Evolutionary conservation across 2,329 filamentous ascomycete species (phyloP), one percentile per base, ranked within the genome.

Genomic region (Periconia macrospinosa): DNA sequence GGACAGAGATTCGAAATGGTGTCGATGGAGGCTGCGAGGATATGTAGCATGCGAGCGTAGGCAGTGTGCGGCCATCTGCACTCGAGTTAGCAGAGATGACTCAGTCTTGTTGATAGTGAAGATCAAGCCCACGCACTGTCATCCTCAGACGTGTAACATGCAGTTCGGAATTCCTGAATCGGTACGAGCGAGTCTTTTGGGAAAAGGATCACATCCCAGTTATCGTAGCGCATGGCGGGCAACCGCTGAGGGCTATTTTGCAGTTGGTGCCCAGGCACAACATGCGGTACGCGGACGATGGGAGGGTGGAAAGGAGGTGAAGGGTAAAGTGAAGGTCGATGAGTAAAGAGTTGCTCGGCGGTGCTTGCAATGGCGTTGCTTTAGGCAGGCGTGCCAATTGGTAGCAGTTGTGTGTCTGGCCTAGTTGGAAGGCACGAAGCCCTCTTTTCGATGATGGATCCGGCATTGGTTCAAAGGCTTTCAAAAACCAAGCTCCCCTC

Each of bases 191-290:
- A 86, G 56, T 83, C 81, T 52, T 58, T 65, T 0, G 90, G 87
- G 70, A 95, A 95, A 56, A 95, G 79, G 42, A 95, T 83, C 51
- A 94, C 83, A 66, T 96, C 91, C 91, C 91, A 95, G 66, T 91
- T 86, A 63, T 91, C 84, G 79, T 89, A 95, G 54, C 91, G 86
- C 91, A 96, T 95, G 57, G 63, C 80, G 73, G 64, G 57, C 54
- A 53, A 57, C 43, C 57, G 55, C 45, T 54, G 49, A 47, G 50
- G 56, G 52, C 52, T 48, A 44, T 53, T 50, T 56, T 56, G 56
- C 59, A 60, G 53, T 54, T 52, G 54, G 57, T 55, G 59, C 56
- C 55, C 59, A 54, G 45, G 51, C 58, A 62, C 40, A 45, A 57
- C 20, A 45, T n/a, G 41, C 51, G 37, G 41, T 27, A 33, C 54